Percentiles rank a stretch among this genome's conserved stretches.
phyloP scores from a whole-genome alignment of 2,329 filamentous ascomycete species.

The Cytospora piceicola region DNA sequence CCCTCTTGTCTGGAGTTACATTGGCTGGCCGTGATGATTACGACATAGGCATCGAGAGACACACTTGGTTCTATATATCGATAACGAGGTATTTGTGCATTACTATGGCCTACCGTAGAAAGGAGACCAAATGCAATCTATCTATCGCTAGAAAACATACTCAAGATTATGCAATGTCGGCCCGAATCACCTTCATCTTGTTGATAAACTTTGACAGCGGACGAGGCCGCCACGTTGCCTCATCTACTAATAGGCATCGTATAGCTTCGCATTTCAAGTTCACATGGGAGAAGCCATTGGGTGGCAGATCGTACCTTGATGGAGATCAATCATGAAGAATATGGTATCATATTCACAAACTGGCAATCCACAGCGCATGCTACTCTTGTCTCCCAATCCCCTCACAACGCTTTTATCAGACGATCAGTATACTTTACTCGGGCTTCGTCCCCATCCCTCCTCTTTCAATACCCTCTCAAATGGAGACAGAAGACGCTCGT shows the following conservation, averaged over 20 bases:
- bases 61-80: background rate
- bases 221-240: background rate
- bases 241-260: background rate
- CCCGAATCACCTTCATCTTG: background rate
- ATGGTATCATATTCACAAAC: background rate
- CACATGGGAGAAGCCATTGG: background rate
- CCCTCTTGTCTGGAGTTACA: too few relatives aligned
- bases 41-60: background rate
- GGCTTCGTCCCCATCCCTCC: too few relatives aligned
- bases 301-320: background rate
- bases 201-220: background rate
- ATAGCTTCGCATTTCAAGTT: background rate
- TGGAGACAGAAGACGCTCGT: slow-evolving; percentile 35
- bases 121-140: background rate
- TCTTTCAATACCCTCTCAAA: slow-evolving; percentile 29
- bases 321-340: background rate
- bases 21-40: background rate
- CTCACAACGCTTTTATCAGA: too few relatives aligned
- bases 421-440: too few relatives aligned
- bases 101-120: background rate
- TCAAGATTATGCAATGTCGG: background rate
- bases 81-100: background rate
- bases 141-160: background rate
- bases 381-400: too few relatives aligned
- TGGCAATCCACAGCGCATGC: background rate